Percentiles rank a stretch among this genome's conserved stretches.
These are phyloP conservation scores for Phytopythium ostracodes DNA, from an alignment of 352 stramenopile species.

Conservation along the genomic window DNA sequence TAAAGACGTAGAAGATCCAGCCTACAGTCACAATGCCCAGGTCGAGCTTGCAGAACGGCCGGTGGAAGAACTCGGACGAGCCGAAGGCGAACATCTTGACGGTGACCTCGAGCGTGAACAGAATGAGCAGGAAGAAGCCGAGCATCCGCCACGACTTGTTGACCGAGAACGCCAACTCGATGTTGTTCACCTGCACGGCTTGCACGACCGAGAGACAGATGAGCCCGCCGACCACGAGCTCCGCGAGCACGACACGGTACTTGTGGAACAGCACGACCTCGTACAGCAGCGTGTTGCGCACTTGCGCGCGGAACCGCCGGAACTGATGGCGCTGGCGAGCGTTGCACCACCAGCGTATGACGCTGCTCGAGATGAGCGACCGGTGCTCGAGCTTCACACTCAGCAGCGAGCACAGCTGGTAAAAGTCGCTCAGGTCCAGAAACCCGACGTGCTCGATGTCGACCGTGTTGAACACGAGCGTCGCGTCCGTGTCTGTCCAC, in stretches of 20 bases:
- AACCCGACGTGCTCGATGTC: constrained; percentile 62
- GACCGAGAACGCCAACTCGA: constrained; percentile 64
- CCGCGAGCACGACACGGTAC: constrained; percentile 67
- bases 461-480: constrained; percentile 78
- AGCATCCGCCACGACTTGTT: constrained; percentile 73
- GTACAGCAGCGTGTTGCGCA: constrained; percentile 54
- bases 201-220: constrained; percentile 80
- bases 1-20: constrained; percentile 80
- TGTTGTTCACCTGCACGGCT: constrained; percentile 82
- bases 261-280: constrained; percentile 56
- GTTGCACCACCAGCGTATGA: constrained; percentile 43
- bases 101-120: constrained; percentile 73
- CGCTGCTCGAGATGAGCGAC: constrained; percentile 37
- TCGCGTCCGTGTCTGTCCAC: constrained; percentile 67
- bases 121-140: constrained; percentile 56
- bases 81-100: constrained; percentile 85
- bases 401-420: constrained; percentile 72
- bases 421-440: constrained; percentile 66
- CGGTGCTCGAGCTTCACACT: constrained; percentile 62
- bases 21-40: constrained; percentile 63
- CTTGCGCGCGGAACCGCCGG: constrained; percentile 38
- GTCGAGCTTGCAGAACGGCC: constrained; percentile 78
- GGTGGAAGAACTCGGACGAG: constrained; percentile 62
- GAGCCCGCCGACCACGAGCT: constrained; percentile 66
- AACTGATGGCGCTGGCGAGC: constrained; percentile 44